Evolutionary conservation across 2,329 filamentous ascomycete species (phyloP).

Genomic region (Phyllosticta citrichinensis): DNA sequence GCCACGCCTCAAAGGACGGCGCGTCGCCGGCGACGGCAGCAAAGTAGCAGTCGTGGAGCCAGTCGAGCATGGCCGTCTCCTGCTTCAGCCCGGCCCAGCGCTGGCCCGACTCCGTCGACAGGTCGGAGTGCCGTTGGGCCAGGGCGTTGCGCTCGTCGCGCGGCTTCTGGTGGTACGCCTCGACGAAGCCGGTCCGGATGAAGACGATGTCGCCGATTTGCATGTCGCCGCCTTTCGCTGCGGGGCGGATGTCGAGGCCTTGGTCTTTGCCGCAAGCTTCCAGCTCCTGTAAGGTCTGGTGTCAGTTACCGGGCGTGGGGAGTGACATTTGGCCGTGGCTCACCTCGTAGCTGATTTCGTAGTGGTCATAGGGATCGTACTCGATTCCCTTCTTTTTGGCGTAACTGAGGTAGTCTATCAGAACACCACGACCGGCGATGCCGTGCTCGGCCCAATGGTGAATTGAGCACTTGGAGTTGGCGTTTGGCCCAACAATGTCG

Average conservation of each 20-base stretch:
- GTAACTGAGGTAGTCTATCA: slow-evolving; percentile 35
- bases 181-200: slow-evolving; percentile 53
- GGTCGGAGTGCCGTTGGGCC: slow-evolving; percentile 36
- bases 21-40: slow-evolving; percentile 55
- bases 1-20: slow-evolving; percentile 54
- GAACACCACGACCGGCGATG: slow-evolving; percentile 34
- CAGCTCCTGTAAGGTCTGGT: slow-evolving; percentile 27
- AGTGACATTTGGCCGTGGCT: neutral
- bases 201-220: slow-evolving; percentile 35
- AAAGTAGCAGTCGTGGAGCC: slow-evolving; percentile 62
- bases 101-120: slow-evolving; percentile 29
- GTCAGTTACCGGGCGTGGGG: neutral
- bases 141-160: slow-evolving; percentile 24
- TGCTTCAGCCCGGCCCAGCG: slow-evolving; percentile 43
- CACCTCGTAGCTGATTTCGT: slow-evolving; percentile 31
- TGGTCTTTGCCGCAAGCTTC: slow-evolving; percentile 50
- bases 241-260: slow-evolving; percentile 50
- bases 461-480: slow-evolving; percentile 36
- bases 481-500: slow-evolving; percentile 30
- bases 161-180: slow-evolving; percentile 42
- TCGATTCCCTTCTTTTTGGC: slow-evolving; percentile 32
- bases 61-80: slow-evolving; percentile 48
- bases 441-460: slow-evolving; percentile 37
- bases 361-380: slow-evolving; percentile 33
- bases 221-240: slow-evolving; percentile 44